Percentiles rank a stretch among this genome's conserved stretches.
Evolutionary conservation across 495 filamentous ascomycete genomes (phyloP).

Genomic region (Chaetomidium leptoderma): DNA sequence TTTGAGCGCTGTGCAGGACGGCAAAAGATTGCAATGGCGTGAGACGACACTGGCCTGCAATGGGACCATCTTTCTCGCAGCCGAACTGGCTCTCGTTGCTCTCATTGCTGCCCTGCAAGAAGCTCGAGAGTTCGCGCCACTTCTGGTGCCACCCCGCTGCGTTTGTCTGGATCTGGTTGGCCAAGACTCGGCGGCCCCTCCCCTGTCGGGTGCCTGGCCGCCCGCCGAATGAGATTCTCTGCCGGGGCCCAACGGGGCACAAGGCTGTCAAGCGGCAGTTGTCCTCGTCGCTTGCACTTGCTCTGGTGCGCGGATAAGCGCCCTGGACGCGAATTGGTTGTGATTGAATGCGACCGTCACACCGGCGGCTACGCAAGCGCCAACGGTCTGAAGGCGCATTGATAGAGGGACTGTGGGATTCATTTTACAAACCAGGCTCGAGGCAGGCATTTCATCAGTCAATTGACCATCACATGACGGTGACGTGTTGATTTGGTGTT

Average conservation of each 20-base stretch:
- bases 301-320: constrained; percentile 3
- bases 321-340: constrained; percentile 4
- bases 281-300: neutral
- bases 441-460: neutral
- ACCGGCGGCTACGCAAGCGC: constrained; percentile 2
- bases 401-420: no score
- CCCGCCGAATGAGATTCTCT: constrained; percentile 13
- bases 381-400: neutral
- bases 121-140: constrained; percentile 8
- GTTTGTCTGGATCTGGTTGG: neutral
- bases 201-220: constrained; percentile 9
- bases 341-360: neutral
- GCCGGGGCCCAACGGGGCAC: constrained; percentile 2
- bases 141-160: constrained; percentile 14
- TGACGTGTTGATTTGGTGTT: neutral
- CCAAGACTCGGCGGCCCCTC: neutral
- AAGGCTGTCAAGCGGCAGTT: constrained; percentile 8
- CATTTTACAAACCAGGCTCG: no score
- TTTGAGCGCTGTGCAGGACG: neutral
- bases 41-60: neutral
- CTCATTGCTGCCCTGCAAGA: neutral
- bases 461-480: neutral
- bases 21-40: neutral
- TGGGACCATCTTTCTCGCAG: constrained; percentile 5
- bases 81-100: neutral